Evolutionary conservation across 805 yeast species (phyloP).

Genomic region (Candida manassasensis): DNA sequence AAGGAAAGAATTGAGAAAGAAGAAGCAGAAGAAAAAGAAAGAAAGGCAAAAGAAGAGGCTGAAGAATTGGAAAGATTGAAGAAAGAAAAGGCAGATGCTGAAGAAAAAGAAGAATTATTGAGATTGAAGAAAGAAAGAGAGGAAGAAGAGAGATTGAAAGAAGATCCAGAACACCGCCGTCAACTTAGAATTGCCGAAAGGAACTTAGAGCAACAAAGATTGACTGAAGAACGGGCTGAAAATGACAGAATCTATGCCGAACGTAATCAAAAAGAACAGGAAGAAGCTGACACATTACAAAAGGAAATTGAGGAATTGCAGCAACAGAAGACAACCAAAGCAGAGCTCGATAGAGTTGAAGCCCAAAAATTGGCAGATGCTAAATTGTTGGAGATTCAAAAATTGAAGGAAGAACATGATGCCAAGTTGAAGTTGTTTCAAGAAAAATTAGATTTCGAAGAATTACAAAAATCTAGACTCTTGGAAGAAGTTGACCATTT

Average conservation of each 20-base stretch:
- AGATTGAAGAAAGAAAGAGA: slow-evolving; percentile 7
- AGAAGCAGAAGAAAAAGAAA: slow-evolving; percentile 12
- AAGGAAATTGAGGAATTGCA: slow-evolving; percentile 29
- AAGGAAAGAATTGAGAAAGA: slow-evolving; percentile 30
- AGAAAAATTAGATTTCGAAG: slow-evolving; percentile 30
- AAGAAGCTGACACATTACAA: slow-evolving; percentile 25
- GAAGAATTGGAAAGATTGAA: slow-evolving; percentile 8
- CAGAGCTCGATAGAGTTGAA: slow-evolving; percentile 21
- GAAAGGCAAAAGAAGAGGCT: slow-evolving; percentile 16
- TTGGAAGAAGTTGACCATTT: slow-evolving; percentile 37
- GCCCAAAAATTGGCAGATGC: slow-evolving; percentile 27
- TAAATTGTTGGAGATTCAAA: slow-evolving; percentile 30
- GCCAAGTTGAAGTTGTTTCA: slow-evolving; percentile 26
- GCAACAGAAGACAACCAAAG: slow-evolving; percentile 16
- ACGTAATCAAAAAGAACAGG: slow-evolving; percentile 21
- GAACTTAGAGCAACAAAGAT: slow-evolving; percentile 22
- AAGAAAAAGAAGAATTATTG: slow-evolving; percentile 7
- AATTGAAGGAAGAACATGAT: slow-evolving; percentile 30
- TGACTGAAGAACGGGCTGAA: slow-evolving; percentile 22
- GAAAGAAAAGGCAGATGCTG: slow-evolving; percentile 19
- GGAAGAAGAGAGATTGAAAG: slow-evolving; percentile 16
- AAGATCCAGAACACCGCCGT: slow-evolving; percentile 24
- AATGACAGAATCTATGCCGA: slow-evolving; percentile 21
- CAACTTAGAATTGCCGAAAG: slow-evolving; percentile 15
- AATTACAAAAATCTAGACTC: slow-evolving; percentile 33